Conservation (phyloP, 495 filamentous ascomycete genomes). For the Immersiella caudata region DNA sequence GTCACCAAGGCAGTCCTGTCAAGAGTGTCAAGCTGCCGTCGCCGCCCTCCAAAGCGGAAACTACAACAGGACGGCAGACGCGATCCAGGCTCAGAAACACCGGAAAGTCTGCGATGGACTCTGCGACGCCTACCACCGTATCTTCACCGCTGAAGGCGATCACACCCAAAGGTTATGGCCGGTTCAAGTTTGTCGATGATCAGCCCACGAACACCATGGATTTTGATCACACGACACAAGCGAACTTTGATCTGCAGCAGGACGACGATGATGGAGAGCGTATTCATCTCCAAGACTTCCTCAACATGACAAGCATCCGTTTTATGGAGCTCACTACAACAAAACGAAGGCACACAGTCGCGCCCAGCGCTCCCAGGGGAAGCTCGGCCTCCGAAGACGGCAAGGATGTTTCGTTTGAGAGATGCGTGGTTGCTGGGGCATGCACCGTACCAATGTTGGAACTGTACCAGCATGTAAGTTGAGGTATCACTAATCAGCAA, state of each 20-base stretch:
- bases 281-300: conserved; percentile 87
- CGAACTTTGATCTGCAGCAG: conserved; percentile 37
- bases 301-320: conserved; percentile 92
- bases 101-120: conserved; percentile 25
- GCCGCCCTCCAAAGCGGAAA: conserved; percentile 66
- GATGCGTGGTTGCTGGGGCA: conserved; percentile 82
- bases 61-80: conserved; percentile 59
- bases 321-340: conserved; percentile 96
- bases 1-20: conserved; percentile 73
- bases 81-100: conserved; percentile 49
- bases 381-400: conserved; percentile 48
- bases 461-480: conserved; percentile 85
- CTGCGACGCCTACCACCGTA: conserved; percentile 44
- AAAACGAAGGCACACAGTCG: conserved; percentile 84
- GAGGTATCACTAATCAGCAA: neutral
- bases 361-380: conserved; percentile 51
- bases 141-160: conserved; percentile 53
- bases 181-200: conserved; percentile 52
- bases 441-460: conserved; percentile 93
- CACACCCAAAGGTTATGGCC: conserved; percentile 55
- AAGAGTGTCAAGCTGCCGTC: conserved; percentile 71
- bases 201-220: conserved; percentile 49
- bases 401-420: conserved; percentile 63
- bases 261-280: conserved; percentile 57
- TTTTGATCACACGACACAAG: conserved; percentile 45